Base-by-base conservation (phyloP, 805 yeast species). In the Blastobotrys terrestris region DNA sequence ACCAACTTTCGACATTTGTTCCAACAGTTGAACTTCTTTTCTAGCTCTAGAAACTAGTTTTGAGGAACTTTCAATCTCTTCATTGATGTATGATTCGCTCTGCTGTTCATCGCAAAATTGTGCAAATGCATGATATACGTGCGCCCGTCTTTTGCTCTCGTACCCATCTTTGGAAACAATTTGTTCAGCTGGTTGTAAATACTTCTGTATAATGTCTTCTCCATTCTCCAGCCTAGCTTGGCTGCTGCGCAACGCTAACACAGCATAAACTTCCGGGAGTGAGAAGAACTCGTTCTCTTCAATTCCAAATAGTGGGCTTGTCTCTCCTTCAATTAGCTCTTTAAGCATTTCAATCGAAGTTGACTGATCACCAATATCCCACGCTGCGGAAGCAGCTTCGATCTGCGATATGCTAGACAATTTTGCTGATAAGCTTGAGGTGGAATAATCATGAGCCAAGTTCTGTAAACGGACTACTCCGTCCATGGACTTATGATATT, bases 211-310 rank as follows among this genome's bases (percentile, higher is more conserved):
- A 1, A 91, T 80, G 2, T 69, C 69, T 0, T 77, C 72, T 0
- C 89, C 79, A 8, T 83, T 72, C 53, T 84, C 95, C 55, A 83
- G 84, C 39, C 85, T 76, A 0, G 95, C 85, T 46, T 76, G 78
- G 0, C 87, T 76, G 39, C 81, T 68, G 97, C 97, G 90, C 46
- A 78, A 74, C 0, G 83, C 73, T 58, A 69, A 48, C 3, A 39
- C 44, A 14, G 64, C 48, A 21, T 59, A 53, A 4, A 57, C 53
- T 8, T 54, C 57, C 4, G 59, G 46, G 1, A 40, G 44, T 8
- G 46, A 41, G 26, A 41, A 51, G 16, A 54, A 41, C 2, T 19
- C 39, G 20, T 41, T 55, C 43, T 45, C 51, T 7, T 18, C 48
- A 15, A 46, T 18, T 22, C 55, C 47, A 43, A 15, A 18, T 31